Evolutionary conservation across 2,329 filamentous ascomycete genomes (phyloP), one percentile per base, ranked within the genome.

Genomic region (Dryadomyces sulphureus): DNA sequence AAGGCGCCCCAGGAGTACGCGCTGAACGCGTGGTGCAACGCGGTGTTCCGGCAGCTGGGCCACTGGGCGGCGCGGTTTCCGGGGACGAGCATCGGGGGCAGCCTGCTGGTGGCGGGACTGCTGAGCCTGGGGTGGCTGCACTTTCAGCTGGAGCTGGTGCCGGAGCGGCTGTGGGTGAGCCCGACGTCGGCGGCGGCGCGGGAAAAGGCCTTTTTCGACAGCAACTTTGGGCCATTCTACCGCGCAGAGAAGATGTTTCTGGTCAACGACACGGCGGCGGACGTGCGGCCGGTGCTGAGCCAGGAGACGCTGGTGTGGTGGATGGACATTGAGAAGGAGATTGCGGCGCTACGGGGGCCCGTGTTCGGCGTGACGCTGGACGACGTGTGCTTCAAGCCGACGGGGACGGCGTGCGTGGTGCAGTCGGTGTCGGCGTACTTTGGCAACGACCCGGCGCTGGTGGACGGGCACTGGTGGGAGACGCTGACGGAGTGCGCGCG

Each of bases 81-180:
- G 0, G 82, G 70, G 2, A 77, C 93, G 50, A 95, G 89, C 1
- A 94, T 96, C 52, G 64, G 71, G 3, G 67, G 72, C 7, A 90
- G 84, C 51, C 60, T 95, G n/a, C 45, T 92, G 2, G 57, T 92
- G 3, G 83, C 95, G 11, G 74, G 70, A 1, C 60, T 94, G 5
- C 69, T 98, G 50, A 95, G 89, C 58, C 64, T 90, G 32, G 92
- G 92, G 1, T 94, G 87, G 86, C 66, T 92, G 48, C 77, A 77
- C 39, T 98, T 98, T 57, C 73, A 84, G n/a, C 72, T 98, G 32
- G 92, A 96, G 62, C 84, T 72, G 20, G 84, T 96, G 51, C 92
- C 92, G 6, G 92, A 93, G 11, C 79, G 84, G 41, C 68, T 98
- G 8, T 98, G 92, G 92, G 92, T 98, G n/a, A 89, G 90, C 55